Percentiles rank a stretch among this genome's conserved stretches.
phyloP scores from a whole-genome alignment of 2,329 filamentous ascomycete genomes.

The Scedosporium apiospermum region DNA sequence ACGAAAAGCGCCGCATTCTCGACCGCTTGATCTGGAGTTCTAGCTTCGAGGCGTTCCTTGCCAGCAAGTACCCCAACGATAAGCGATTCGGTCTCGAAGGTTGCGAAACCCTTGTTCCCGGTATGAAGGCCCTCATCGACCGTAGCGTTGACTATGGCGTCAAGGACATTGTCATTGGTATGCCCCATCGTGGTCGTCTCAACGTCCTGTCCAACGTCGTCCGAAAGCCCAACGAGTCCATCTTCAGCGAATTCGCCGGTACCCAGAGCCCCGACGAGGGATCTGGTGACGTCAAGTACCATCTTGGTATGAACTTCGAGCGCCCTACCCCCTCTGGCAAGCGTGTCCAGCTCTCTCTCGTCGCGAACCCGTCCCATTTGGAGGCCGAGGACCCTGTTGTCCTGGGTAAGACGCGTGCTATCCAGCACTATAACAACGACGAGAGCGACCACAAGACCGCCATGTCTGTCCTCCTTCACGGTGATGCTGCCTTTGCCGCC shows the following conservation, averaged over 20 bases:
- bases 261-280: constrained; percentile 81
- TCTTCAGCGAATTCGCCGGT: constrained; percentile 96
- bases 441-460: constrained; percentile 81
- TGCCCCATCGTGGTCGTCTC: constrained; percentile 97
- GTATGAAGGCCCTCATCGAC: constrained; percentile 99
- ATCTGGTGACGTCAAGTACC: constrained; percentile 98
- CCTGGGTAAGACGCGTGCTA: constrained; percentile 91
- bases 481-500: constrained; percentile 91
- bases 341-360: constrained; percentile 96
- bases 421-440: constrained; percentile 98
- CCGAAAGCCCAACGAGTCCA: constrained; percentile 97
- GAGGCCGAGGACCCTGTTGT: constrained; percentile 98
- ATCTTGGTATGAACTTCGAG: constrained; percentile 99
- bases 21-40: constrained; percentile 98
- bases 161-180: constrained; percentile 98
- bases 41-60: constrained; percentile 90
- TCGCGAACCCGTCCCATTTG: constrained; percentile 96
- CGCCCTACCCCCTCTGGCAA: constrained; percentile 95
- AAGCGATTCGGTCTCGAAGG: constrained; percentile 98
- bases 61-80: constrained; percentile 98
- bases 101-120: constrained; percentile 90
- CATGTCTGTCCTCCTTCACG: constrained; percentile 93
- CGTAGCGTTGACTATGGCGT: constrained; percentile 96
- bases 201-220: constrained; percentile 98
- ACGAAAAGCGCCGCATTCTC: constrained; percentile 95